Percentiles rank a stretch among this genome's conserved stretches.
phyloP scores from a whole-genome alignment of 164 flowering plant genomes.

The Buxus sempervirens region DNA sequence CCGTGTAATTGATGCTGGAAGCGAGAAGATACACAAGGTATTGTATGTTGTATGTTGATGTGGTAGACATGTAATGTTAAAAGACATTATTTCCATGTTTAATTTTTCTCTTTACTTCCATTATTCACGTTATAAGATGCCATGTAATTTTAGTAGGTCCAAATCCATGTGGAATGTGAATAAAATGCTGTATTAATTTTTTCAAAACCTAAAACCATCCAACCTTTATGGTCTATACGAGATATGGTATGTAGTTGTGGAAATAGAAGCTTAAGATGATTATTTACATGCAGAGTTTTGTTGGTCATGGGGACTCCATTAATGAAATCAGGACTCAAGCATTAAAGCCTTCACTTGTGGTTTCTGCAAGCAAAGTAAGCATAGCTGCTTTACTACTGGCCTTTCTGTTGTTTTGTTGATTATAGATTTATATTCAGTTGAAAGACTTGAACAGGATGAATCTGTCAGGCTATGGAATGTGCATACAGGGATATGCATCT shows the following conservation, averaged over 20 bases:
- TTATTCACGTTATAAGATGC: neutral
- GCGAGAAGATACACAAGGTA: conserved; percentile 90
- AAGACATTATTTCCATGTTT: no score
- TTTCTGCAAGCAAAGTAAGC: conserved; percentile 92
- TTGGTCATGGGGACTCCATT: conserved; percentile 96
- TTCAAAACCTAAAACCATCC: no score
- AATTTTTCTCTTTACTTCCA: neutral
- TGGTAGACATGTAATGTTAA: neutral
- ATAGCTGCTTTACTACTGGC: neutral
- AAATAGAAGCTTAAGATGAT: neutral
- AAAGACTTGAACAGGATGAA: conserved; percentile 68
- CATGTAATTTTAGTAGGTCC: no score
- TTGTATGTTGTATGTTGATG: neutral
- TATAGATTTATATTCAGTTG: neutral
- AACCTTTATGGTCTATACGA: no score
- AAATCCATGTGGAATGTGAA: no score
- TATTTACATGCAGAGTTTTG: conserved; percentile 70
- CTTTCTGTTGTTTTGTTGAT: conserved; percentile 5
- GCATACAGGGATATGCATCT: conserved; percentile 89
- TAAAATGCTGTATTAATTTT: no score
- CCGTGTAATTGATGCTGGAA: conserved; percentile 82
- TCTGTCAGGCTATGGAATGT: conserved; percentile 97
- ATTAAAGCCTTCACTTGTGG: conserved; percentile 77
- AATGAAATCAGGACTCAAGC: conserved; percentile 95
- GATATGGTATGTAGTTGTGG: no score